phyloP scores from a whole-genome alignment of 1,284 basidiomycete genomes.

The Prillingera fragicola region DNA sequence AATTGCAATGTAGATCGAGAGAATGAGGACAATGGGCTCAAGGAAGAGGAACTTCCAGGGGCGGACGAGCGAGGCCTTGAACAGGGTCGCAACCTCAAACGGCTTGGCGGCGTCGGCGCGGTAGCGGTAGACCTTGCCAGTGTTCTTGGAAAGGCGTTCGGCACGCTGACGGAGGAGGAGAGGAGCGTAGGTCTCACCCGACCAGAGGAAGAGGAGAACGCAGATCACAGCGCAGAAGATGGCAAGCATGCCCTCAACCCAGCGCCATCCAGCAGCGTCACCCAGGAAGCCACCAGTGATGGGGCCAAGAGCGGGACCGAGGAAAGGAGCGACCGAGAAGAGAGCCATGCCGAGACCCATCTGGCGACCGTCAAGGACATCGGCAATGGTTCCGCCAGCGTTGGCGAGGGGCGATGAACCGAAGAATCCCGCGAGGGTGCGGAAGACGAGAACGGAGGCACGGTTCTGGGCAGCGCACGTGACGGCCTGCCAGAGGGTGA shows the following conservation, averaged over 20 bases:
- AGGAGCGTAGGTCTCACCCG: conserved; percentile 51
- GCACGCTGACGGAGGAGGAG: conserved; percentile 47
- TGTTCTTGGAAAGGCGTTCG: conserved; percentile 39
- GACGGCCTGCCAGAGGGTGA: conserved; percentile 39
- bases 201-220: conserved; percentile 27
- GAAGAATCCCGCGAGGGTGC: conserved; percentile 43
- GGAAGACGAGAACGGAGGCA: conserved; percentile 33
- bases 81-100: conserved; percentile 33
- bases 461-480: conserved; percentile 28
- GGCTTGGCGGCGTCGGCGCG: conserved; percentile 49
- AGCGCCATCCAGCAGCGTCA: conserved; percentile 47
- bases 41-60: conserved; percentile 51
- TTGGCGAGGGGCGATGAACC: conserved; percentile 46
- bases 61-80: conserved; percentile 47
- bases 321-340: conserved; percentile 18
- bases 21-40: conserved; percentile 51
- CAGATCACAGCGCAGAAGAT: conserved; percentile 36
- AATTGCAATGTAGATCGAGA: conserved; percentile 56
- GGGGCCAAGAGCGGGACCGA: conserved; percentile 25
- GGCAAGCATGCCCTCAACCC: conserved; percentile 64
- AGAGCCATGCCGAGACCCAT: conserved; percentile 38
- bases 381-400: conserved; percentile 43
- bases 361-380: conserved; percentile 39
- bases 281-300: conserved; percentile 47
- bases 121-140: conserved; percentile 48